phyloP scores from a whole-genome alignment of 768 basidiomycete species.

The Suillus luteus region DNA sequence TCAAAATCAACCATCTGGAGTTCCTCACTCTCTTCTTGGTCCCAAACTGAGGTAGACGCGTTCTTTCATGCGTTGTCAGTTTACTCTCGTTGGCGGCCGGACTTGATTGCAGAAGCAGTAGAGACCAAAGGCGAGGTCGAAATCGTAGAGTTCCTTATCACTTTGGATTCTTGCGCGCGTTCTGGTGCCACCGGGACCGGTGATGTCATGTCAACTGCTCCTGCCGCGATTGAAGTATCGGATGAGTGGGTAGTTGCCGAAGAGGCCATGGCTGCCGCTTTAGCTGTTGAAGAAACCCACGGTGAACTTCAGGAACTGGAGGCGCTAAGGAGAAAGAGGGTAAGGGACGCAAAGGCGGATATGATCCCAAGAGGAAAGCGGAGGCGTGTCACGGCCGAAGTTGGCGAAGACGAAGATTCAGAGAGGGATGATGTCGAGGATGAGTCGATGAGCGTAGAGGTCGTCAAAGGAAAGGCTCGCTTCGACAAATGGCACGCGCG shows the following conservation, averaged over 20 bases:
- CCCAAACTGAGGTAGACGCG: constrained; percentile 59
- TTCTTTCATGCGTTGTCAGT: constrained; percentile 73
- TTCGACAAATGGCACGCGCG: constrained; percentile 1
- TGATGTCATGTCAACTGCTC: constrained; percentile 3
- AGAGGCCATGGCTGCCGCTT: constrained; percentile 31
- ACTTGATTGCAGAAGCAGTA: constrained; percentile 72
- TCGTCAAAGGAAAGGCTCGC: constrained; percentile 8
- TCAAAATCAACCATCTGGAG: neutral
- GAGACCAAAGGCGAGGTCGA: constrained; percentile 66
- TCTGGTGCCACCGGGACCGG: constrained; percentile 10
- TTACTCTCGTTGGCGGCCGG: constrained; percentile 73
- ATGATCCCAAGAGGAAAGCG: constrained; percentile 8
- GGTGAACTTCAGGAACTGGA: neutral
- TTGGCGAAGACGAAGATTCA: constrained; percentile 9
- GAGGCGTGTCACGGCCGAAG: constrained; percentile 8
- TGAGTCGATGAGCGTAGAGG: neutral
- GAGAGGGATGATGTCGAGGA: neutral
- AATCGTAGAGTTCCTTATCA: constrained; percentile 65
- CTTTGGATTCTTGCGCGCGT: constrained; percentile 45
- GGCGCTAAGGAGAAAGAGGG: constrained; percentile 8
- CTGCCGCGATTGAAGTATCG: constrained; percentile 38
- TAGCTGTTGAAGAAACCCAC: constrained; percentile 21
- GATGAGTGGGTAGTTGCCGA: constrained; percentile 39
- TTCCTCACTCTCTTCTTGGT: constrained; percentile 47
- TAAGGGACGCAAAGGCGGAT: constrained; percentile 12